Base-by-base conservation (phyloP, 164 flowering plant species). In the Macadamia tetraphylla region DNA sequence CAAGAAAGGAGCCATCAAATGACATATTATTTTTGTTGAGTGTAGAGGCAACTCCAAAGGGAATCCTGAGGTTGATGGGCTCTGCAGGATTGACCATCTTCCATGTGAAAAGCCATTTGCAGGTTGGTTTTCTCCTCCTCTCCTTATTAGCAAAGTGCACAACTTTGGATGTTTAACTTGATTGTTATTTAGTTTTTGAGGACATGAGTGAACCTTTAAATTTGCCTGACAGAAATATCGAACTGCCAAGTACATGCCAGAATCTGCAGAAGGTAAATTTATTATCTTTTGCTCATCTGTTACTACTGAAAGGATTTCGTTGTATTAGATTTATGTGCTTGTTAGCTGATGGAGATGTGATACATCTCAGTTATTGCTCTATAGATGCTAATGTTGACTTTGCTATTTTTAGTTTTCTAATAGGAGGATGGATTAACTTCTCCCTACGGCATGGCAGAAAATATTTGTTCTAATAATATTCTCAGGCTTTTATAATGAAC, bases 71-170 rank as follows among this genome's bases (percentile, higher is more conserved):
- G 79, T 77, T 86, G 66, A 90, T 90, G 93, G 83, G 82, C 14
- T 75, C 88, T 1, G 84, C 86, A 7, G 88, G 87, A 63, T 78
- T 90, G 70, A 90, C 91, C 17, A 83, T 90, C 65, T 84, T 81
- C 67, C 96, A 90, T 74, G 85, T 90, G 14, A 90, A 88, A 77
- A 90, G 96, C 64, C 96, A 90, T 75, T 71, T 90, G 75, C 96
- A 88, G 96, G 92, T 80, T 53, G 55, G 17, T 29, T 23, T 69
- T 62, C 62, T 51, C 18, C 40, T 12, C 3, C 3, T 5, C 40
- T 35, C 40, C 12, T 44, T 23, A 23, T 0, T n/a, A 8, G 53
- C 9, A n/a, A 7, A 30, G 29, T 29, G 14, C 14, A 62, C 40
- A n/a, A 31, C 6, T 57, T 52, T 66, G 18, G 32, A 31, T 62